Evolutionary conservation across 768 basidiomycete genomes (phyloP).

Genomic region (Coprinopsis marcescibilis): DNA sequence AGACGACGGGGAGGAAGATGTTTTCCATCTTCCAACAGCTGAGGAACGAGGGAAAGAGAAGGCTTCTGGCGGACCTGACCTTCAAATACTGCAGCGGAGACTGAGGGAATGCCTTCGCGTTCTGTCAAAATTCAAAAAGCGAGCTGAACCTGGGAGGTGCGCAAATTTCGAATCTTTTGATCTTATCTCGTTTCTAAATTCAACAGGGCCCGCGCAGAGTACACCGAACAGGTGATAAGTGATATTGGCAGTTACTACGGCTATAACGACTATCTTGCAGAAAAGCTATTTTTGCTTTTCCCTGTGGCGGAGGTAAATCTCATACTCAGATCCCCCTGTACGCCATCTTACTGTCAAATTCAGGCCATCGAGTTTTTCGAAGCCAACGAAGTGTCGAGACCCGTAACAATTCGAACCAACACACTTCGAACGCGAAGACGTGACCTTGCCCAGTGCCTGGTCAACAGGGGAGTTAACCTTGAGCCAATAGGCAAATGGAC

Average conservation of each 20-base stretch:
- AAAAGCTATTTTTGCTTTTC: slow-evolving; percentile 93
- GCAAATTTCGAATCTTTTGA: slow-evolving; percentile 6
- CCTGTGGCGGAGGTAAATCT: slow-evolving; percentile 77
- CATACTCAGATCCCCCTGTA: slow-evolving; percentile 1
- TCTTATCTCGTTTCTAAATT: neutral
- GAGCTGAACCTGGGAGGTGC: slow-evolving; percentile 64
- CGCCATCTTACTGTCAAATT: slow-evolving; percentile 8
- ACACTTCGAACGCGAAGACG: slow-evolving; percentile 89
- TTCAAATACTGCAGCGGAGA: slow-evolving; percentile 70
- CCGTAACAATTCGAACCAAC: slow-evolving; percentile 97
- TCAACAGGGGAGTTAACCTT: slow-evolving; percentile 94
- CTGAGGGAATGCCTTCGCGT: slow-evolving; percentile 75
- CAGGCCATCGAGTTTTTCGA: slow-evolving; percentile 98
- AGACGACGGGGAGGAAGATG: slow-evolving; percentile 34
- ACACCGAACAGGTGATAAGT: slow-evolving; percentile 77
- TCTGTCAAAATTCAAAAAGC: slow-evolving; percentile 64
- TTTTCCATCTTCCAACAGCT: slow-evolving; percentile 62
- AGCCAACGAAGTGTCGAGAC: slow-evolving; percentile 91
- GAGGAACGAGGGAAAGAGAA: slow-evolving; percentile 73
- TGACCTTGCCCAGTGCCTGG: slow-evolving; percentile 88
- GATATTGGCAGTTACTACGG: slow-evolving; percentile 97
- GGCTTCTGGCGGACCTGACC: slow-evolving; percentile 59
- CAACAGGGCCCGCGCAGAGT: slow-evolving; percentile 80
- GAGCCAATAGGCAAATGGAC: slow-evolving; percentile 99
- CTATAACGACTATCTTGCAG: slow-evolving; percentile 91